These are phyloP conservation scores for Fraxinus platypoda DNA, from an alignment of 305 asterid species.

Conservation along the genomic window DNA sequence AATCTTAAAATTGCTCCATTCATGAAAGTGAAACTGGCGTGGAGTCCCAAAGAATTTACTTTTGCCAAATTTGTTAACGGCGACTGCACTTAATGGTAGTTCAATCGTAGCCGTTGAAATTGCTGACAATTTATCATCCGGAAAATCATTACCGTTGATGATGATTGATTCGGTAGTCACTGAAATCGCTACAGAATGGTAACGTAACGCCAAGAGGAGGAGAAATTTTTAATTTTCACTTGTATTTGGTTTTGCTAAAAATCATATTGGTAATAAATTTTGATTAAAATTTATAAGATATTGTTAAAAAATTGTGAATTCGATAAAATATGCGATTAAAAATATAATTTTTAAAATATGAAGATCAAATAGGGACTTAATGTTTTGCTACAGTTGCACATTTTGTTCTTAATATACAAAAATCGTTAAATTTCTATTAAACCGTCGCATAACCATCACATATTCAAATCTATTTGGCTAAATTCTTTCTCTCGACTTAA, in stretches of 20 bases:
- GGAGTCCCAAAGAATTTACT: not conserved
- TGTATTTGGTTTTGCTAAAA: no score
- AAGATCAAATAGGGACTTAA: no score
- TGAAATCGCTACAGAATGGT: not conserved
- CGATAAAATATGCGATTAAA: no score
- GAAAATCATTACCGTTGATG: not conserved
- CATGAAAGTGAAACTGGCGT: not conserved
- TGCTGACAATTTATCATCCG: not conserved
- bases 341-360: no score
- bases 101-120: not conserved
- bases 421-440: not conserved
- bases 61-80: not conserved
- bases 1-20: not conserved
- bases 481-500: not conserved
- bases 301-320: no score
- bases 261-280: no score
- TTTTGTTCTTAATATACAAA: not conserved
- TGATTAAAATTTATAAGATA: no score
- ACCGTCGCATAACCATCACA: not conserved
- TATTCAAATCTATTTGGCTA: not conserved
- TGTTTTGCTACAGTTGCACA: no score
- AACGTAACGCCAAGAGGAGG: not conserved
- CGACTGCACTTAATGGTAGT: not conserved
- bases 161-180: not conserved
- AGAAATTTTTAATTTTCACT: not conserved